These are phyloP conservation scores for Nakazawaea sp. DNA, from an alignment of 805 yeast genomes.

Conservation along the genomic window DNA sequence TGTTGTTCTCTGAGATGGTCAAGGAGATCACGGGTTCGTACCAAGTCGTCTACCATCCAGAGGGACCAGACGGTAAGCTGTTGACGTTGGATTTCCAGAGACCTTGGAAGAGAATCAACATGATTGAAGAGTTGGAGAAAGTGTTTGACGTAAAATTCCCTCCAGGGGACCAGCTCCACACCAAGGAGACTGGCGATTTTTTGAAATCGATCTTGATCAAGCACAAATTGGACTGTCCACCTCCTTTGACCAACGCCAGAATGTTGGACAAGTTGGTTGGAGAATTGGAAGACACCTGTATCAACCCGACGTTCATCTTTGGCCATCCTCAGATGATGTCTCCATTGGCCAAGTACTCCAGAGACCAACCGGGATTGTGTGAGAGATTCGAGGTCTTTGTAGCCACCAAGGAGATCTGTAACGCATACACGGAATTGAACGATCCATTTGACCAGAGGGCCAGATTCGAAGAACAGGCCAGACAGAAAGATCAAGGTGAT, in stretches of 20 bases:
- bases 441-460: conserved; percentile 98
- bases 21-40: conserved; percentile 90
- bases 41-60: conserved; percentile 84
- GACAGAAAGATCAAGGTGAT: conserved; percentile 98
- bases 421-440: conserved; percentile 97
- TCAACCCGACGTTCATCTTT: conserved; percentile 95
- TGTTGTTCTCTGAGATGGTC: conserved; percentile 94
- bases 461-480: conserved; percentile 98
- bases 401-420: conserved; percentile 96
- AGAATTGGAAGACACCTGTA: conserved; percentile 88
- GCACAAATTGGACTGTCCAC: conserved; percentile 79
- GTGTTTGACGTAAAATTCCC: conserved; percentile 85
- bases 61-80: conserved; percentile 80
- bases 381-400: conserved; percentile 98
- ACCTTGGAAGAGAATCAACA: conserved; percentile 98
- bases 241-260: conserved; percentile 93
- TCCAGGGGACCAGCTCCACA: conserved; percentile 90
- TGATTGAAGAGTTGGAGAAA: conserved; percentile 94
- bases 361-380: conserved; percentile 89
- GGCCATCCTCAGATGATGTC: conserved; percentile 99
- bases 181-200: conserved; percentile 88
- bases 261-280: conserved; percentile 98
- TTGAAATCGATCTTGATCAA: conserved; percentile 72
- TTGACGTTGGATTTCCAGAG: conserved; percentile 80
- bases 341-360: conserved; percentile 94